Base-by-base conservation (phyloP, 176 grass and related monocot genomes). In the Phyllostachys edulis region DNA sequence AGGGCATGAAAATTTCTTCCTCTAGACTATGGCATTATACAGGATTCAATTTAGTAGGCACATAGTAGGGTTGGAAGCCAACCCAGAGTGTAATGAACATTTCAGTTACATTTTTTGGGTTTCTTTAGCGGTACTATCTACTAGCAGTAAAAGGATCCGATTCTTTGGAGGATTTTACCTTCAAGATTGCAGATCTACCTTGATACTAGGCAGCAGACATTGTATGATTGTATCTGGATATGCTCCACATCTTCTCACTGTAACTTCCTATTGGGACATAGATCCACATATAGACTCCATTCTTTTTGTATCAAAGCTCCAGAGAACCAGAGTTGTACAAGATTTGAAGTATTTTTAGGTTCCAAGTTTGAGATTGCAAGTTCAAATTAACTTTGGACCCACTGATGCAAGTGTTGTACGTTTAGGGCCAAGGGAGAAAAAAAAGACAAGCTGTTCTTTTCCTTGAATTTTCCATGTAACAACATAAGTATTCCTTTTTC, bases 31-130 rank as follows among this genome's bases (percentile, higher is more conserved):
- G 84, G 75, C 69, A 71, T 71, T 82, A 89, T 86, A 89, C 83
- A 89, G 75, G 70, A 86, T 80, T 86, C 79, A 83, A n/a, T 83
- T 75, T 76, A 69, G 84, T 86, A 88, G 86, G 82, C 73, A 68
- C 82, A 87, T 84, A 87, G 82, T 82, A 87, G 87, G 87, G 89
- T 90, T 84, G 85, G 55, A 87, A 90, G 80, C 63, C 83, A 83
- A 90, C 79, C 85, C 93, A 85, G 47, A 73, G 67, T 87, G 84
- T 85, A 91, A 76, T 80, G 80, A 71, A 56, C 81, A 45, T 73
- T 91, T 38, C 69, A 16, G 81, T 70, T 91, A 68, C 89, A 84
- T 65, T 87, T 90, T 90, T 90, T 90, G 84, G 60, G 32, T 59
- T 79, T 78, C 67, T 73, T 79, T 84, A 67, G 60, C 10, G 6